These are phyloP conservation scores for Talaromyces islandicus DNA, from an alignment of 2,329 filamentous ascomycete genomes.

Conservation along the genomic window DNA sequence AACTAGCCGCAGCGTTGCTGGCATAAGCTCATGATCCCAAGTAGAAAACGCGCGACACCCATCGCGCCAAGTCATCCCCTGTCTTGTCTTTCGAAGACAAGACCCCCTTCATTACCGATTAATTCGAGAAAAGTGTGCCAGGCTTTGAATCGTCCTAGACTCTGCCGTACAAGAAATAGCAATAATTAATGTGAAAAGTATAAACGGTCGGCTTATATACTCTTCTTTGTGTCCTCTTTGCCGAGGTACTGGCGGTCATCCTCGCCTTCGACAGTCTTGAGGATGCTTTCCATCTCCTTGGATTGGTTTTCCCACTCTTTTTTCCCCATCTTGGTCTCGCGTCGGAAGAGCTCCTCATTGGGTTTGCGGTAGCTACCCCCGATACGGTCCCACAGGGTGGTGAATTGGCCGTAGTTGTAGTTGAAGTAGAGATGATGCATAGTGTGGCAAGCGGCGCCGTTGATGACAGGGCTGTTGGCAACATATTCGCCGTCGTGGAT, in stretches of 20 bases:
- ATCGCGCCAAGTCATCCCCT: neutral
- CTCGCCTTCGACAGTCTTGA: conserved; percentile 64
- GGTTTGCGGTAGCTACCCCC: conserved; percentile 83
- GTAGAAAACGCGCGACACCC: neutral
- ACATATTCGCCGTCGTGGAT: conserved; percentile 96
- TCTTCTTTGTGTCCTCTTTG: conserved; percentile 30
- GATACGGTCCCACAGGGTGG: conserved; percentile 83
- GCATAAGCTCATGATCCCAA: neutral
- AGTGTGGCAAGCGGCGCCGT: conserved; percentile 89
- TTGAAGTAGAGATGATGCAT: conserved; percentile 85
- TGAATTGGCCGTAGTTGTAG: conserved; percentile 94
- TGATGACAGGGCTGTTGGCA: conserved; percentile 83
- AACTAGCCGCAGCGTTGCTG: neutral
- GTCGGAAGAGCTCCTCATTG: conserved; percentile 76
- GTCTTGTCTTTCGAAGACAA: neutral
- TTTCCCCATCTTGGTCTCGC: conserved; percentile 78
- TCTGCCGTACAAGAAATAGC: neutral
- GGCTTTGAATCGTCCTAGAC: neutral
- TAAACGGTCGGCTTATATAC: conserved; percentile 19
- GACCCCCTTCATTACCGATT: neutral
- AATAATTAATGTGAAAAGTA: neutral
- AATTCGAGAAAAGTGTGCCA: neutral
- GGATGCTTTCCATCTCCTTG: conserved; percentile 68
- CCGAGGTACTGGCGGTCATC: conserved; percentile 41
- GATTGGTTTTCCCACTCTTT: conserved; percentile 73